phyloP scores from a whole-genome alignment of 2,329 filamentous ascomycete species.

The Microsporum audouinii region DNA sequence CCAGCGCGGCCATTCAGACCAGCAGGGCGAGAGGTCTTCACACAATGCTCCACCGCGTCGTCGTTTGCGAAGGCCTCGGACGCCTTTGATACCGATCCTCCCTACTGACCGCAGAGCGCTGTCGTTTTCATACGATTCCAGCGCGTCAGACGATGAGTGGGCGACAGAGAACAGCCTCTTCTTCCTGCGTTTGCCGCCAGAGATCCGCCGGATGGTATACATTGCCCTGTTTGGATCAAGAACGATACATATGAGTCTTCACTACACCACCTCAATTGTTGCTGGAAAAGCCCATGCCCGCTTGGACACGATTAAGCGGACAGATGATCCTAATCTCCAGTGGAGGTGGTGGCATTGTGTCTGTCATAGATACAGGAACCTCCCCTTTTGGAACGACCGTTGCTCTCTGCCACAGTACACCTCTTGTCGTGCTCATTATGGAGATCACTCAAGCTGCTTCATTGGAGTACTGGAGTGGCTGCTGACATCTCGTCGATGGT shows the following conservation, averaged over 20 bases:
- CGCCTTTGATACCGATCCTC: background rate
- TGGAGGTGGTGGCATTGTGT: conserved; percentile 1
- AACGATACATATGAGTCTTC: background rate
- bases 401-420: background rate
- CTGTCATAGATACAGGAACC: background rate
- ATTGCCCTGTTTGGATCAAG: background rate
- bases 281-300: background rate
- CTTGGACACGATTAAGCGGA: background rate
- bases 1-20: background rate
- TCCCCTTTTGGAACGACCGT: background rate
- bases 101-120: background rate
- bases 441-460: background rate
- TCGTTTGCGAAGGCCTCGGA: background rate
- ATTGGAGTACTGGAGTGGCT: background rate
- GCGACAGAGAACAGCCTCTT: background rate
- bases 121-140: background rate
- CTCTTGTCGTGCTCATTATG: background rate
- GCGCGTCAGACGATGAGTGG: background rate
- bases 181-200: background rate
- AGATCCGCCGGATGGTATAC: conserved; percentile 1
- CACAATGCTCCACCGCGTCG: background rate
- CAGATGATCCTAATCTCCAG: background rate
- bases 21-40: background rate
- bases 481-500: background rate
- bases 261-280: background rate